Base-by-base conservation (phyloP, 371 early-diverging fungal species). In the Mortierella sp. region DNA sequence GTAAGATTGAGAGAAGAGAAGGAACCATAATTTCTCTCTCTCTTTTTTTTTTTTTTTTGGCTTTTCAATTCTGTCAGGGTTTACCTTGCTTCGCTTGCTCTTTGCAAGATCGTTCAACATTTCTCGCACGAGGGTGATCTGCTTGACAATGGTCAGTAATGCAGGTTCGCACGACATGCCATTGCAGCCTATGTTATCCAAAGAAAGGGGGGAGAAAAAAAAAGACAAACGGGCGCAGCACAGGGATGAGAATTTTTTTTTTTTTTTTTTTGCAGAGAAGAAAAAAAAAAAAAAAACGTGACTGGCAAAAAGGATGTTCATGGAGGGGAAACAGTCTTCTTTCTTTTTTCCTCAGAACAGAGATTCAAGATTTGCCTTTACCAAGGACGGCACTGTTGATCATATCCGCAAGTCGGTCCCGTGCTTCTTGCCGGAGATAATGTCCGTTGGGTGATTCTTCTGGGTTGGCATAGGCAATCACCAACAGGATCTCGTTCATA, bases 321-420 rank as follows among this genome's bases (percentile, higher is more conserved):
- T n/a, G n/a, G n/a, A n/a, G n/a, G n/a, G n/a, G n/a, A n/a, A n/a
- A n/a, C n/a, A n/a, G n/a, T n/a, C n/a, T n/a, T n/a, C n/a, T n/a
- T 9, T 9, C 37, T 37, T 9, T 37, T 9, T 37, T 9, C 9
- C 37, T 37, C 37, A 37, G 37, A 37, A n/a, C n/a, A n/a, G n/a
- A n/a, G n/a, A n/a, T n/a, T n/a, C n/a, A n/a, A n/a, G 43, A 21
- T 12, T 14, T 28, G 29, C n/a, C 46, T 81, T 18, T 76, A 83
- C 84, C 80, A 37, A 83, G 74, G 30, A 83, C 70, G 6, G 84
- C 82, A 60, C 81, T 83, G 48, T 83, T 83, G 71, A 82, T 75
- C 44, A 75, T 66, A 52, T 83, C 82, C 18, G 84, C 84, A 23
- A 80, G 64, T 1, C 72, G 66, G 48, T 83, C 84, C 16, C 84